Conservation (phyloP, 441 rosid genomes). For the Omphalea diandra region DNA sequence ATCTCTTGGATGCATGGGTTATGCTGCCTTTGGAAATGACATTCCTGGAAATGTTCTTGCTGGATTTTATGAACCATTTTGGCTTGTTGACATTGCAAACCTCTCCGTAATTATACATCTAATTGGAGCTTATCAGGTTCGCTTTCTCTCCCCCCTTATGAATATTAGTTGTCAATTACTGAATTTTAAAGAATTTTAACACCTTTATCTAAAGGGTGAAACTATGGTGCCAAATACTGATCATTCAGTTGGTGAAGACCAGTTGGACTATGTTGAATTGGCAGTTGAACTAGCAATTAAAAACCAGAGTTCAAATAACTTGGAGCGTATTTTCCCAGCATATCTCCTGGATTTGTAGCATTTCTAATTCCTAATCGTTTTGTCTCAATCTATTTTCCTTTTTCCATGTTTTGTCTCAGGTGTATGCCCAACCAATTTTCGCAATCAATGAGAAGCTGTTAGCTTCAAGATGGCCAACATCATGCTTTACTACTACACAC, state of each 20-base stretch:
- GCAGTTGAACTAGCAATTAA: no score
- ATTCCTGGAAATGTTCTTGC: slow-evolving; percentile 36
- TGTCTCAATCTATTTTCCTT: neutral
- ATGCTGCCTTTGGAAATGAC: slow-evolving; percentile 32
- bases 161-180: neutral
- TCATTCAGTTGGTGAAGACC: no score
- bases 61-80: slow-evolving; percentile 29
- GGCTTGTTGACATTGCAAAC: slow-evolving; percentile 40
- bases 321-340: no score
- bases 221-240: no score
- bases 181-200: no score
- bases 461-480: slow-evolving; percentile 27
- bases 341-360: neutral
- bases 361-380: neutral
- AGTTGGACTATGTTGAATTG: no score
- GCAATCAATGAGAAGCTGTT: slow-evolving; percentile 26
- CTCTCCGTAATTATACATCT: slow-evolving; percentile 31
- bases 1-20: slow-evolving; percentile 31
- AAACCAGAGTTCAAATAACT: no score
- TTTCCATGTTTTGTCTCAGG: slow-evolving; percentile 5
- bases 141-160: neutral
- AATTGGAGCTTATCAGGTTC: slow-evolving; percentile 38
- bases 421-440: slow-evolving; percentile 36
- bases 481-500: slow-evolving; percentile 12
- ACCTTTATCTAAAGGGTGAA: no score